These are phyloP conservation scores for Metarhizium anisopliae DNA, from an alignment of 2,329 filamentous ascomycete genomes.

Conservation along the genomic window DNA sequence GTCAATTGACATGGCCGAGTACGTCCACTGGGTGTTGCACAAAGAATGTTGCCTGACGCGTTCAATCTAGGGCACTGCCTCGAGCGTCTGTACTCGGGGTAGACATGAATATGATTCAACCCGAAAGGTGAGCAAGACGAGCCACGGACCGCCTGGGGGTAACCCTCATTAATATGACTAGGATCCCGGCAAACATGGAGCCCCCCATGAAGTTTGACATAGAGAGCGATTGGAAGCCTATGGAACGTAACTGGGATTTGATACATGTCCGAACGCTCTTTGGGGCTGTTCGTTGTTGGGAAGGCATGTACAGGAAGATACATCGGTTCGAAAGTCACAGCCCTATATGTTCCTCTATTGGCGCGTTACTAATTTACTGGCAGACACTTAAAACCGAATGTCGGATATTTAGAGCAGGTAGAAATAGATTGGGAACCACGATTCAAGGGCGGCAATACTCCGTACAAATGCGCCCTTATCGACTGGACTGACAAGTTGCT, in stretches of 20 bases:
- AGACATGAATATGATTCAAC: constrained; percentile 19
- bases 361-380: not conserved
- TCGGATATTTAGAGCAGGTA: constrained; percentile 69
- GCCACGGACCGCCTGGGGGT: not conserved
- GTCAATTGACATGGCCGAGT: constrained; percentile 5
- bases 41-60: not conserved
- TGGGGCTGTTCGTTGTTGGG: too few relatives aligned
- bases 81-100: constrained; percentile 13
- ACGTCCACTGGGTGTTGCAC: not conserved
- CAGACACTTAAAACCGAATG: constrained; percentile 64
- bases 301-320: constrained; percentile 57
- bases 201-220: constrained; percentile 37
- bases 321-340: constrained; percentile 39
- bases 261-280: too few relatives aligned
- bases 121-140: constrained; percentile 12
- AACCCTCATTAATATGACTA: constrained; percentile 20
- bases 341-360: not conserved
- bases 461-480: constrained; percentile 51
- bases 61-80: constrained; percentile 3
- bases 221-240: too few relatives aligned
- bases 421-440: constrained; percentile 72
- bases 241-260: too few relatives aligned
- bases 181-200: constrained; percentile 48
- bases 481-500: not conserved
- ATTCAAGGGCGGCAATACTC: constrained; percentile 39